A percentile compares a stretch with the other conserved stretches of the same genome.
phyloP scores from a whole-genome alignment of 1,284 basidiomycete genomes.

The Ganoderma multipileum region DNA sequence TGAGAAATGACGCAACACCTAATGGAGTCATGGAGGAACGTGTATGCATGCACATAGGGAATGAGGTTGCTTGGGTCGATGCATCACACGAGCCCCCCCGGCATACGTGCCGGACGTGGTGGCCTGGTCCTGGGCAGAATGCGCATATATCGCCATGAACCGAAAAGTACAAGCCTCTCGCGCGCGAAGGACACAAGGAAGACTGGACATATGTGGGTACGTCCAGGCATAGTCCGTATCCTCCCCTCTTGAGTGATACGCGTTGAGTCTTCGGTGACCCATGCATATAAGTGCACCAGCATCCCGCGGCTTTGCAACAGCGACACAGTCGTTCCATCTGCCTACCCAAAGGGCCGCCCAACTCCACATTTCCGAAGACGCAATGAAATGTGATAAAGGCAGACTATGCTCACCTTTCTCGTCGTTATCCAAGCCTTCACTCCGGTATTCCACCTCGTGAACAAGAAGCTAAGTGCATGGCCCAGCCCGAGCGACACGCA shows the following conservation, averaged over 20 bases:
- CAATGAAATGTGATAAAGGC: not conserved
- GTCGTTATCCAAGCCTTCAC: conserved; percentile 85
- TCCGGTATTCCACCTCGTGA: conserved; percentile 90
- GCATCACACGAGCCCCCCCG: not conserved
- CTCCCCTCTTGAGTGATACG: not conserved
- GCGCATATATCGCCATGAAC: not conserved
- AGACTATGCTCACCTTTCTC: conserved; percentile 53
- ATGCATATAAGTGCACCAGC: not conserved
- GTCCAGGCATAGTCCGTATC: not conserved
- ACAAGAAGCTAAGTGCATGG: conserved; percentile 93
- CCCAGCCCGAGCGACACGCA: conserved; percentile 85
- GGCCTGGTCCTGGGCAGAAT: not conserved
- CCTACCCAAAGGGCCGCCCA: not conserved
- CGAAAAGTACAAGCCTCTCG: not conserved
- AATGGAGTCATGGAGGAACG: not conserved
- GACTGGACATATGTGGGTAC: not conserved
- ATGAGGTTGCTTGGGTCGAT: too few species aligned
- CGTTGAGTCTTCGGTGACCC: not conserved
- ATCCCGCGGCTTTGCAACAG: not conserved
- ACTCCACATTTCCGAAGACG: not conserved
- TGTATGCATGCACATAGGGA: not conserved
- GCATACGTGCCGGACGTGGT: not conserved
- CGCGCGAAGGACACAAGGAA: not conserved
- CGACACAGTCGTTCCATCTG: not conserved
- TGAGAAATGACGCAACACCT: not conserved